Evolutionary conservation across 2,329 filamentous ascomycete species (phyloP).

Genomic region (Ophiocordyceps polyrhachis-furcata): DNA sequence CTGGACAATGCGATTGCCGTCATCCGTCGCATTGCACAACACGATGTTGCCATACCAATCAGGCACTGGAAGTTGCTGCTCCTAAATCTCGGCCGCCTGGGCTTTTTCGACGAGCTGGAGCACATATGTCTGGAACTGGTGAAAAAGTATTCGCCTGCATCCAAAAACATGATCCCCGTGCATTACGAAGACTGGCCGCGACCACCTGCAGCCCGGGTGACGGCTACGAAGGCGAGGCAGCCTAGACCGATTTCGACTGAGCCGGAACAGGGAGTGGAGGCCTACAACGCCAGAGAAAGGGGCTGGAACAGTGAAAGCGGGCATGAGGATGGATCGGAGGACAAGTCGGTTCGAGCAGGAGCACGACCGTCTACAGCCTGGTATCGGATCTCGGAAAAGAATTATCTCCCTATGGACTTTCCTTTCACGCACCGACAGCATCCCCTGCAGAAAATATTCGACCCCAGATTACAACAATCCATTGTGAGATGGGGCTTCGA

Average conservation of each 20-base stretch:
- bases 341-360: neutral
- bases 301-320: neutral
- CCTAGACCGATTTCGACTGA: neutral
- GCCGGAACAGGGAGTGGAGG: neutral
- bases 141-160: conserved; percentile 15
- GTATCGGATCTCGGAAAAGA: conserved; percentile 1
- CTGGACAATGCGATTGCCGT: conserved; percentile 14
- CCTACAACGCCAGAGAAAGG: neutral
- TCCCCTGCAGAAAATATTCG: conserved; percentile 28
- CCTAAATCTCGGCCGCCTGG: conserved; percentile 22
- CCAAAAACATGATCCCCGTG: conserved; percentile 19
- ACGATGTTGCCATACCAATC: conserved; percentile 16
- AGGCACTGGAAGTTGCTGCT: conserved; percentile 24
- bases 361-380: neutral
- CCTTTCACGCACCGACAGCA: conserved; percentile 21
- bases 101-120: conserved; percentile 25
- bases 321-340: neutral
- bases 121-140: conserved; percentile 23
- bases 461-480: conserved; percentile 16
- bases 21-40: conserved; percentile 10
- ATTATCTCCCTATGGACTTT: conserved; percentile 20
- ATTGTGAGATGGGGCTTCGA: conserved; percentile 29
- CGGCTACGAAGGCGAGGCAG: neutral
- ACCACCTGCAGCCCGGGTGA: neutral
- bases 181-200: conserved; percentile 23